Evolutionary conservation across 768 basidiomycete species (phyloP), one percentile per base, ranked within the genome.

Genomic region (Clitopilus hobsonii): DNA sequence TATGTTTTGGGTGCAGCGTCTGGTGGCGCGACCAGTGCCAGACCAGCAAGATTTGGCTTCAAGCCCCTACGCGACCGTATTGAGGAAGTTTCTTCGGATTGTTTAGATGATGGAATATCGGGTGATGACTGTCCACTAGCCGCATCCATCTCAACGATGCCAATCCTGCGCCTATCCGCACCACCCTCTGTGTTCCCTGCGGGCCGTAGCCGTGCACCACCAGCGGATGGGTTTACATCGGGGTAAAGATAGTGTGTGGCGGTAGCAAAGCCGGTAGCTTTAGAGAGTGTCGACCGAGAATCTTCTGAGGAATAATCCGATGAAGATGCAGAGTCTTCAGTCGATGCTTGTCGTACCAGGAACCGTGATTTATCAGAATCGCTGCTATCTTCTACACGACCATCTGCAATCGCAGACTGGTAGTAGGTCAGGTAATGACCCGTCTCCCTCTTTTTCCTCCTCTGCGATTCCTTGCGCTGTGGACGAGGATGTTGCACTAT

Each of bases 21-120:
- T 32, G 87, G 86, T 50, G 87, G 88, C 52, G 85, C 85, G 56
- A 89, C 83, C 58, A 90, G 74, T 52, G 87, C 83, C 23, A 89
- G 74, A 52, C 82, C 81, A 8, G 71, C 67, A 10, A 80, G 62
- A 59, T 69, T 71, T 30, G 73, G 69, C 53, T 73, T 67, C 52
- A 74, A 60, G 16, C 74, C 72, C 20, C 76, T 72, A 54, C 73
- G 71, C 32, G 77, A 69, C 45, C 69, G 72, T 54, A 75, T 58
- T 30, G 71, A 68, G 56, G 60, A 60, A 41, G 65, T 56, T 5
- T 68, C 61, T 38, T 67, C 65, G 55, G 65, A 61, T 62, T 66
- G 56, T 18, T 59, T 64, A 18, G 67, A 69, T 52, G 56, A 61
- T 53, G 64, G 41, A 45, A 45, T 45, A 18, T 45, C 41, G 22